Evolutionary conservation across 108 stramenopile genomes (phyloP).

Genomic region (Schizochytrium sp.): DNA sequence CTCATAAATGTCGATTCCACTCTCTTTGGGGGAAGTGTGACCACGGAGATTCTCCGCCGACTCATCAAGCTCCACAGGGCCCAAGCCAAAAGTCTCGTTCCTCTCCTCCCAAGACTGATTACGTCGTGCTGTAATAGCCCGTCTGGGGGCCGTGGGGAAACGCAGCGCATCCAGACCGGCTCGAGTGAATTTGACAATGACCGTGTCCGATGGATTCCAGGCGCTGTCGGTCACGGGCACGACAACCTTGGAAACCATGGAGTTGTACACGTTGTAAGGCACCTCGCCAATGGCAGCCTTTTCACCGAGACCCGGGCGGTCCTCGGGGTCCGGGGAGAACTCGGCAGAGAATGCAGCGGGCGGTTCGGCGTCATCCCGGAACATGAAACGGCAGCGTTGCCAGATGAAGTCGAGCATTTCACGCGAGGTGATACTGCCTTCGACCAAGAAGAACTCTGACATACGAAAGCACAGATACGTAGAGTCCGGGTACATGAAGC

Average conservation of each 20-base stretch:
- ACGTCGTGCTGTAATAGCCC: neutral
- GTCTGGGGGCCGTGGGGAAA: neutral
- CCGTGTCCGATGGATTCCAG: neutral
- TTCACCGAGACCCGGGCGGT: neutral
- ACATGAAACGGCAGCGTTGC: neutral
- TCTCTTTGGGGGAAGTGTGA: neutral
- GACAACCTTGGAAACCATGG: neutral
- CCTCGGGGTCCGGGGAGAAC: neutral
- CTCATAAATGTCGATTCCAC: constrained; percentile 37
- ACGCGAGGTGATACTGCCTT: neutral
- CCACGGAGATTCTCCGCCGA: neutral
- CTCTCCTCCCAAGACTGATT: neutral
- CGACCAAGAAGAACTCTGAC: neutral
- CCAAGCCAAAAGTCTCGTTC: neutral
- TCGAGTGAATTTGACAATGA: neutral
- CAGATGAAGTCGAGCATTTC: neutral
- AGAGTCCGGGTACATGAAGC: neutral
- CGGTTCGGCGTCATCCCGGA: neutral
- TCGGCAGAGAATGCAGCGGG: neutral
- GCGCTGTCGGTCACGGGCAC: neutral
- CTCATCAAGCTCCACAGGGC: neutral
- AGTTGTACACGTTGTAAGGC: neutral
- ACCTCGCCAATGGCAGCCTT: neutral
- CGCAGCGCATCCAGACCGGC: neutral
- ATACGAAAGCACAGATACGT: neutral